A percentile compares a stretch with the other conserved stretches of the same genome.
Conservation (phyloP, 176 grass and related monocot species). For the Oryza glumipatula region DNA sequence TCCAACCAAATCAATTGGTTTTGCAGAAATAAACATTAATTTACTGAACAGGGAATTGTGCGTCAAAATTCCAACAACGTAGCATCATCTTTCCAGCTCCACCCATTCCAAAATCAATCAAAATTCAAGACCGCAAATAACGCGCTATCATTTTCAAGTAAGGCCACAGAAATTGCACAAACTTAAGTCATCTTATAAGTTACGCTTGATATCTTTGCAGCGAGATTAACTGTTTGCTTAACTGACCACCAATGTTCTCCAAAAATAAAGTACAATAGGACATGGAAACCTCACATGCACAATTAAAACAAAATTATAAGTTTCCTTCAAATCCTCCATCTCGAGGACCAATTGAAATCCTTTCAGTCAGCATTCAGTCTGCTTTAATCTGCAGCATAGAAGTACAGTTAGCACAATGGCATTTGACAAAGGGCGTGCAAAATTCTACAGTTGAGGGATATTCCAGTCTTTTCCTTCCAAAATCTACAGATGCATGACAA, state of each 20-base stretch:
- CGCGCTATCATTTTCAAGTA: background rate
- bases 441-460: background rate
- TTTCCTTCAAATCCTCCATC: background rate
- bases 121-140: background rate
- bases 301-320: background rate
- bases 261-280: conserved; percentile 6
- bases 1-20: no score
- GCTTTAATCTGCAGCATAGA: conserved; percentile 1
- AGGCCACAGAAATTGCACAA: background rate
- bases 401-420: background rate
- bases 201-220: background rate
- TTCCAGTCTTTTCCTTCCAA: background rate
- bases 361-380: background rate
- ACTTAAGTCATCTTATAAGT: background rate
- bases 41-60: no score
- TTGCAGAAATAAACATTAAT: no score
- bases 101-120: no score
- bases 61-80: no score
- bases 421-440: background rate
- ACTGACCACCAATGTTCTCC: background rate
- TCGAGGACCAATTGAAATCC: background rate
- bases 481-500: background rate
- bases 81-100: no score
- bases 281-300: background rate
- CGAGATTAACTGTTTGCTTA: conserved; percentile 13